Percentiles rank a stretch among this genome's conserved stretches.
Evolutionary conservation across 306 rosid genomes (phyloP).

Genomic region (Rosa rugosa): DNA sequence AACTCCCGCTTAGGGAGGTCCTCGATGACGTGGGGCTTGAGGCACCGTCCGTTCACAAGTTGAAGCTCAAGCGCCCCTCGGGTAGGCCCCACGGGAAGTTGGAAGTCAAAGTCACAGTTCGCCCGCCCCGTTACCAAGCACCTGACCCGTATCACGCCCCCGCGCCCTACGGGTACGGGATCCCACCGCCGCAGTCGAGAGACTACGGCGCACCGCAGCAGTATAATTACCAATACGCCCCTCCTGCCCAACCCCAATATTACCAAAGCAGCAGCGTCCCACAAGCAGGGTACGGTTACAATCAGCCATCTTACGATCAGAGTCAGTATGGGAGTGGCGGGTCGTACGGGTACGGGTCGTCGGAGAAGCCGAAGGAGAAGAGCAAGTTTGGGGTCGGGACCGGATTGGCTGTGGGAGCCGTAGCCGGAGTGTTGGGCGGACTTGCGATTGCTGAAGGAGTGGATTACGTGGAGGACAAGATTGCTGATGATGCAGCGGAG

Average conservation of each 20-base stretch:
- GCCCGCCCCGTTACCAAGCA: constrained; percentile 44
- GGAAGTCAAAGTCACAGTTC: constrained; percentile 43
- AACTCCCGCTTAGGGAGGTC: constrained; percentile 44
- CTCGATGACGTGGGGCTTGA: constrained; percentile 48
- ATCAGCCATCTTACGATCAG: constrained; percentile 39
- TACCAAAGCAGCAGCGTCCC: not conserved
- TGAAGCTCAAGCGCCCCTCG: constrained; percentile 68
- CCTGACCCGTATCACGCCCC: constrained; percentile 44
- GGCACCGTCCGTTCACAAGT: constrained; percentile 17
- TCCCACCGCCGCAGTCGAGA: constrained; percentile 39
- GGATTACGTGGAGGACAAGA: constrained; percentile 62
- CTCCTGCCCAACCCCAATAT: not conserved
- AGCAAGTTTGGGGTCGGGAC: constrained; percentile 81
- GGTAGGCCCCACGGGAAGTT: constrained; percentile 77
- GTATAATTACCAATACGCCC: not conserved
- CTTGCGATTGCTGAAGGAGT: constrained; percentile 63
- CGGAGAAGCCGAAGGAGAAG: constrained; percentile 53
- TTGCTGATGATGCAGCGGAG: constrained; percentile 58
- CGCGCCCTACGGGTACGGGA: constrained; percentile 39
- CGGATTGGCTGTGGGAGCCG: constrained; percentile 84
- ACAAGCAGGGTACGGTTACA: constrained; percentile 32
- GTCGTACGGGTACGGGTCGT: constrained; percentile 13
- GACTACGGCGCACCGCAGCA: constrained; percentile 23
- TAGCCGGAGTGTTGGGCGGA: constrained; percentile 67
- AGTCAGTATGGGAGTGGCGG: not conserved